Evolutionary conservation across 1,284 basidiomycete species (phyloP), one percentile per base, ranked within the genome.

Genomic region (Rhizoctonia solani): DNA sequence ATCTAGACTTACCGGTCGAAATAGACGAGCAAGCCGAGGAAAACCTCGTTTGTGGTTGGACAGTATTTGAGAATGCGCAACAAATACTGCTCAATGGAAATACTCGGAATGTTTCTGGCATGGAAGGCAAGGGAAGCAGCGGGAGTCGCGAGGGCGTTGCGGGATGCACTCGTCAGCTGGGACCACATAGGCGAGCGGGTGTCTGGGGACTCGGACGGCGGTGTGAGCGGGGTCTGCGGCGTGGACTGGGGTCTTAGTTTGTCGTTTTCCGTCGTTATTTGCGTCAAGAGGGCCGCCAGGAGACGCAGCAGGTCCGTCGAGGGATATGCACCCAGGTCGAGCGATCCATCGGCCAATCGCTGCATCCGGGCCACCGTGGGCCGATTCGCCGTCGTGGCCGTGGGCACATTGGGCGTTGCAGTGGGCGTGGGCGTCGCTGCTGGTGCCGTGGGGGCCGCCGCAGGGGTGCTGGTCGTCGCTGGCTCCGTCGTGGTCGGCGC

Each of bases 41-140:
- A 99, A 47, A 99, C 96, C 75, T 98, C 93, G 79, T 98, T 99
- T 47, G 95, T 96, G 1, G 95, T 95, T 1, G 96, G 96, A 76
- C 96, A 99, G 77, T 99, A 99, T 75, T 96, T 98, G 78, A 98
- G 87, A 71, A 99, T 99, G 44, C 96, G 88, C 32, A 96, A 80
- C 9, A 99, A 86, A 76, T 99, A 99, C 2, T 92, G 87, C 77
- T 98, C 95, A 74, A 99, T 92, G 27, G 90, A 85, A 75, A 99
- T 98, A 34, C 92, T 92, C 8, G 96, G 96, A 30, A 98, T 85
- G 76, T 98, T 96, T 29, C 96, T 87, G 0, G 96, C 96, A 76
- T 98, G 95, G 76, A 98, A 98, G 49, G 93, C 92, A 34, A 98
- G 85, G 0, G 92, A 87, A 23, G 92, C 90, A 1, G 91, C 88